These are phyloP conservation scores for Cucumis hystrix DNA, from an alignment of 306 rosid species.

Conservation along the genomic window DNA sequence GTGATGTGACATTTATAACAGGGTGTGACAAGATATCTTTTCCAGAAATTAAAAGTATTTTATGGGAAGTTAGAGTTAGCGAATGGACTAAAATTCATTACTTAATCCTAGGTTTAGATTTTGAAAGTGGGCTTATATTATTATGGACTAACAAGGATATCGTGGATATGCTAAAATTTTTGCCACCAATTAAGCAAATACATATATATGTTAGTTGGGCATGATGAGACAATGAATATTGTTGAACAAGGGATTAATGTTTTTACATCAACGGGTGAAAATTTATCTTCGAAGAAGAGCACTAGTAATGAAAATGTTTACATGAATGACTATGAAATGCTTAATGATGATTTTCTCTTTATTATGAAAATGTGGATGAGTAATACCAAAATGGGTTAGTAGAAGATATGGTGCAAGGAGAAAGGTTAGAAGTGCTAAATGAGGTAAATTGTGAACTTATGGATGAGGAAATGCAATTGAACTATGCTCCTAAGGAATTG, in stretches of 20 bases:
- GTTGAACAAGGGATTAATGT: no score
- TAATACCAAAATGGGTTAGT: background rate
- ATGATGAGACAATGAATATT: no score
- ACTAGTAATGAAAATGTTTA: background rate
- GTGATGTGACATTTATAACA: no score
- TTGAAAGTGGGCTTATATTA: no score
- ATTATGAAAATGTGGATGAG: background rate
- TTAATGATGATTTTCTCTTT: background rate
- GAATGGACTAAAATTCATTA: no score
- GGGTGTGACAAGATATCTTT: no score
- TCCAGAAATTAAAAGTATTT: background rate
- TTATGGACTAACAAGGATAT: no score
- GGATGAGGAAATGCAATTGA: background rate
- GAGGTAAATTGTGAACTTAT: background rate
- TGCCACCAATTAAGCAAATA: background rate
- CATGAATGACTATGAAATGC: background rate
- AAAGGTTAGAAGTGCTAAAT: background rate
- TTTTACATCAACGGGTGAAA: no score
- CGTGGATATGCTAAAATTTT: no score
- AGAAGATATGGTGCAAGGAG: background rate
- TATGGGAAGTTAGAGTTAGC: no score
- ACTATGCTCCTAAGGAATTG: no score
- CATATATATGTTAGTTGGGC: background rate
- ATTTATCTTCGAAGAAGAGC: no score
- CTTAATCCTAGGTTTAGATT: background rate